Evolutionary conservation across 2,329 filamentous ascomycete species (phyloP), one percentile per base, ranked within the genome.

Genomic region (Fusarium aywerte): DNA sequence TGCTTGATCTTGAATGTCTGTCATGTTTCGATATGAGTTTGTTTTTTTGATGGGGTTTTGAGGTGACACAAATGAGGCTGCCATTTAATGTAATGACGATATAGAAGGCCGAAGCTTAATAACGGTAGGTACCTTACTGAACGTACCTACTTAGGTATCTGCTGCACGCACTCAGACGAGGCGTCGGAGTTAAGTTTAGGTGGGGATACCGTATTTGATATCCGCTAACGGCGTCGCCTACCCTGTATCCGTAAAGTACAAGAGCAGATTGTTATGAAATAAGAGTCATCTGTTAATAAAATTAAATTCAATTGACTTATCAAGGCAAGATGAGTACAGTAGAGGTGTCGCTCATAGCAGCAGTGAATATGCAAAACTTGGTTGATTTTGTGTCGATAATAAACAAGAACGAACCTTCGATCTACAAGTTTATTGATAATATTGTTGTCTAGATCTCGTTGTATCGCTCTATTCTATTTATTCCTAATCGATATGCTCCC

Each of bases 41-140:
- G n/a, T n/a, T 21, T 54, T 44, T 40, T 16, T 31, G 21, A 38
- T 40, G 33, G 29, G 21, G n/a, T n/a, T 44, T 52, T 43, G 8
- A 42, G 33, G 23, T 38, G 45, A 27, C 23, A 16, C n/a, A 51
- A 21, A 32, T 42, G 49, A 60, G 51, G 50, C 42, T 50, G 52
- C 31, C 31, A 20, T 36, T 23, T 32, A 60, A 62, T 39, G 25
- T 44, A 61, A 69, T 60, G 66, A 69, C 54, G 66, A 64, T 58
- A 67, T 69, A 40, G 40, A 59, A 49, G 31, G 21, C 32, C 45
- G 16, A 21, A 42, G 31, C 18, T 52, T n/a, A 42, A 33, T 48
- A 45, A 52, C 27, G 42, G 55, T 25, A 31, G 10, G 20, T 47
- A 47, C 29, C n/a, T 32, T 43, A 27, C 25, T 27, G 23, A 23